Conservation (phyloP, 345 rosid species). For the Populus davidiana region DNA sequence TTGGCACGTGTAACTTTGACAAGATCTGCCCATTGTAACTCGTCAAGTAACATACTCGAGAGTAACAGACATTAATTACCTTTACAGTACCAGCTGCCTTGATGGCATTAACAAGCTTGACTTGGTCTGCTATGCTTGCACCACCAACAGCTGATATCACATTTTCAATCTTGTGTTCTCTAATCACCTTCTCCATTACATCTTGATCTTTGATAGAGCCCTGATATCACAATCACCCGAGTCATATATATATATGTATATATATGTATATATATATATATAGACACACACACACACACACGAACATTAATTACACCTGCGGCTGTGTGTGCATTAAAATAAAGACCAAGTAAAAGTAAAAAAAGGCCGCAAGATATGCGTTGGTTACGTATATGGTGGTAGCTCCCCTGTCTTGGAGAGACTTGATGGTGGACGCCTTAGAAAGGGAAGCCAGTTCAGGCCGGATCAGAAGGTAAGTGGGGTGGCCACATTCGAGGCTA, state of each 20-base stretch:
- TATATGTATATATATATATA: too few species aligned
- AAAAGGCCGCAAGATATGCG: not conserved
- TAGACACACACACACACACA: not conserved
- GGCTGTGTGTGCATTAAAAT: too few species aligned
- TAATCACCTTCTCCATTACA: constrained; percentile 24
- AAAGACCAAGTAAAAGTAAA: too few species aligned
- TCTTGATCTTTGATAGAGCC: constrained; percentile 25
- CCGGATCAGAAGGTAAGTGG: constrained; percentile 27
- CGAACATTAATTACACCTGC: too few species aligned
- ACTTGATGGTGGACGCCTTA: constrained; percentile 15
- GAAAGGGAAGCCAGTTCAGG: not conserved
- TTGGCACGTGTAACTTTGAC: too few species aligned
- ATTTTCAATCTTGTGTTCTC: constrained; percentile 18
- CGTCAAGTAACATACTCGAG: not conserved
- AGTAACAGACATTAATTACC: constrained; percentile 10
- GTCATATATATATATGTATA: too few species aligned
- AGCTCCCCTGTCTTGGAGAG: constrained; percentile 30
- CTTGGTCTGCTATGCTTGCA: constrained; percentile 22
- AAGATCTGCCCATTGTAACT: not conserved
- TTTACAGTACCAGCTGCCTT: constrained; percentile 25
- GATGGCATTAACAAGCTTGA: constrained; percentile 24
- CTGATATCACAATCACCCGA: constrained; percentile 6
- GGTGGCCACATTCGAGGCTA: constrained; percentile 29
- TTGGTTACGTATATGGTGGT: constrained; percentile 12
- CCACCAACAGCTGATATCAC: constrained; percentile 38